Evolutionary conservation across 2,329 filamentous ascomycete species (phyloP).

Genomic region (Hypoxylon sp.): DNA sequence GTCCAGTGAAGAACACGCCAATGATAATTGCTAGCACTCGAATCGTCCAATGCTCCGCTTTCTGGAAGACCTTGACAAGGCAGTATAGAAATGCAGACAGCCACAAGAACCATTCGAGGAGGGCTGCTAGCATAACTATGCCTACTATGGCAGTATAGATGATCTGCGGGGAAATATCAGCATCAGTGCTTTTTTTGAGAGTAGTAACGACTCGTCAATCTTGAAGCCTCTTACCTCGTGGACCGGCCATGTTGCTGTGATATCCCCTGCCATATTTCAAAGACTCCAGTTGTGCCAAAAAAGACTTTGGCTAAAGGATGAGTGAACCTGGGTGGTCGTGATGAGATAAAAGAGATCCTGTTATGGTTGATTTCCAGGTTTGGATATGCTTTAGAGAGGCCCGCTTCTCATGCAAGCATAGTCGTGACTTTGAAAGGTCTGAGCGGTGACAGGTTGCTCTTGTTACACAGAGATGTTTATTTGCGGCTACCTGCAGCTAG

Average conservation of each 20-base stretch:
- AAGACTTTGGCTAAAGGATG: conserved; percentile 16
- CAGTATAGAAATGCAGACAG: conserved; percentile 95
- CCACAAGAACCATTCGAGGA: conserved; percentile 96
- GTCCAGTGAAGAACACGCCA: conserved; percentile 76
- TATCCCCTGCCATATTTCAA: conserved; percentile 58
- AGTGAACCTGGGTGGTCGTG: conserved; percentile 13
- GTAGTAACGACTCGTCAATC: not conserved
- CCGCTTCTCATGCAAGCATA: conserved; percentile 47
- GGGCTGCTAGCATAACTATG: conserved; percentile 83
- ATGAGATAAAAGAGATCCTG: conserved; percentile 32
- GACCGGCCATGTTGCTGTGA: conserved; percentile 64
- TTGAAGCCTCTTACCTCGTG: conserved; percentile 57
- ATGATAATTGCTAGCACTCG: conserved; percentile 82
- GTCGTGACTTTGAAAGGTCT: conserved; percentile 27
- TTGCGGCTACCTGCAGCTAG: conserved; percentile 45
- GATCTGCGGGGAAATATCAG: conserved; percentile 69
- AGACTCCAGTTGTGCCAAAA: conserved; percentile 1
- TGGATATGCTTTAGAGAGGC: conserved; percentile 32
- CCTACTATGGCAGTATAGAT: conserved; percentile 87
- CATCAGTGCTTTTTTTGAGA: not conserved
- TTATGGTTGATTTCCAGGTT: conserved; percentile 29
- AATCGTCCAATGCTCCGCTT: conserved; percentile 90
- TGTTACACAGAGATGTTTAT: conserved; percentile 40
- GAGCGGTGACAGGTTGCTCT: conserved; percentile 30
- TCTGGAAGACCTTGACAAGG: conserved; percentile 86